These are phyloP conservation scores for Penicillium vulpinum DNA, from an alignment of 2,329 filamentous ascomycete species.

Conservation along the genomic window DNA sequence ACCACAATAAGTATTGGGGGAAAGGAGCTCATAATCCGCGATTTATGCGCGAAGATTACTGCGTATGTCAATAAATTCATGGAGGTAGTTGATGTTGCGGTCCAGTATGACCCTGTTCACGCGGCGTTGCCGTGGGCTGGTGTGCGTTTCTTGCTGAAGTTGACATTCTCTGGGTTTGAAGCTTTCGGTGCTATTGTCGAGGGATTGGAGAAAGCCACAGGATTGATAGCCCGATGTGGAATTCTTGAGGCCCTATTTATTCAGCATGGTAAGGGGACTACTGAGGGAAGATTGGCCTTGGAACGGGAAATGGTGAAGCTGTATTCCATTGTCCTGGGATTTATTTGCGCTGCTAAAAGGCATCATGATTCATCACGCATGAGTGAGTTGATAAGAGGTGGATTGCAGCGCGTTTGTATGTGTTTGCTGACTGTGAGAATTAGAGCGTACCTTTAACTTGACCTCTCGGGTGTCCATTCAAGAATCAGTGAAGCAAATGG, in stretches of 20 bases:
- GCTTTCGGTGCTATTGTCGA: neutral
- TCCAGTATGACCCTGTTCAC: neutral
- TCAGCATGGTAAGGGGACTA: neutral
- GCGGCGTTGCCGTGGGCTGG: neutral
- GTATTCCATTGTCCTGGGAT: neutral
- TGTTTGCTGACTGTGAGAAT: too few species aligned
- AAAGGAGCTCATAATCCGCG: neutral
- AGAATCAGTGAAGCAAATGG: neutral
- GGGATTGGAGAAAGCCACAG: neutral
- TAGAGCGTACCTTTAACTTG: neutral
- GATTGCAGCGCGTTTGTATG: too few species aligned
- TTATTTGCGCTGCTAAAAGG: neutral
- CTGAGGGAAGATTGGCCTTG: neutral
- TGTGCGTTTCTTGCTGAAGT: neutral
- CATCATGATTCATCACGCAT: neutral
- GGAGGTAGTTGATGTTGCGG: neutral
- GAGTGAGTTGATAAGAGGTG: neutral
- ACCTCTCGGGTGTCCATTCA: neutral
- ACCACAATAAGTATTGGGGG: neutral
- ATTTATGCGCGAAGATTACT: neutral
- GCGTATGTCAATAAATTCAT: neutral
- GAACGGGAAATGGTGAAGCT: neutral
- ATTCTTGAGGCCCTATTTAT: neutral
- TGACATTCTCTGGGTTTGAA: neutral
- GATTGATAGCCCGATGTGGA: neutral